Conservation (phyloP, 169 alveolate species). For the Plasmodium gallinaceum region DNA sequence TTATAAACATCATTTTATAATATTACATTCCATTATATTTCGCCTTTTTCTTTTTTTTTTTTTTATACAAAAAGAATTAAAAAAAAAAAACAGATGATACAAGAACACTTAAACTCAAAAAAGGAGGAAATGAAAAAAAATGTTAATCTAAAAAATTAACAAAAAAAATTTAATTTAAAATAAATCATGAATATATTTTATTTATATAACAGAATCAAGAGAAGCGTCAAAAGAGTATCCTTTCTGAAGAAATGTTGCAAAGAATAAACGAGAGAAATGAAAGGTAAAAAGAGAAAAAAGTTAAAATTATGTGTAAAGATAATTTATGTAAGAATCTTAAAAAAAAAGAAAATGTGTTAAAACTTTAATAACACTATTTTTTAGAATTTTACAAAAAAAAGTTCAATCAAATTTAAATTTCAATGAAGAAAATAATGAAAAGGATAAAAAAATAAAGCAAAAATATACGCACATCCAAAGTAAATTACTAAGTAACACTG, state of each 20-base stretch:
- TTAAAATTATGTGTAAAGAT: neutral
- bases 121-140: slow-evolving; percentile 72
- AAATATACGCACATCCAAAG: slow-evolving; percentile 72
- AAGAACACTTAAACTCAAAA: slow-evolving; percentile 40
- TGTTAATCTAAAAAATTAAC: neutral
- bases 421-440: slow-evolving; percentile 41
- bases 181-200: neutral
- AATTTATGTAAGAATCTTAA: neutral
- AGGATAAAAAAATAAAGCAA: slow-evolving; percentile 39
- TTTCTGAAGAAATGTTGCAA: slow-evolving; percentile 71
- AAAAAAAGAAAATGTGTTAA: slow-evolving; percentile 10
- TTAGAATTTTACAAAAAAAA: slow-evolving; percentile 52
- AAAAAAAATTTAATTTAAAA: neutral
- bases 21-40: neutral
- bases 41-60: neutral
- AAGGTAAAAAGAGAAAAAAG: slow-evolving; percentile 29
- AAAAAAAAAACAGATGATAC: slow-evolving; percentile 54
- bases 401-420: slow-evolving; percentile 44
- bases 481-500: slow-evolving; percentile 68
- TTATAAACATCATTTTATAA: neutral
- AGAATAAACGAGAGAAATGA: slow-evolving; percentile 68
- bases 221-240: slow-evolving; percentile 44
- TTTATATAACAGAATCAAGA: slow-evolving; percentile 19
- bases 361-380: neutral
- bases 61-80: slow-evolving; percentile 7